These are phyloP conservation scores for Candida freyschussii DNA, from an alignment of 1,139 yeast genomes.

Conservation along the genomic window DNA sequence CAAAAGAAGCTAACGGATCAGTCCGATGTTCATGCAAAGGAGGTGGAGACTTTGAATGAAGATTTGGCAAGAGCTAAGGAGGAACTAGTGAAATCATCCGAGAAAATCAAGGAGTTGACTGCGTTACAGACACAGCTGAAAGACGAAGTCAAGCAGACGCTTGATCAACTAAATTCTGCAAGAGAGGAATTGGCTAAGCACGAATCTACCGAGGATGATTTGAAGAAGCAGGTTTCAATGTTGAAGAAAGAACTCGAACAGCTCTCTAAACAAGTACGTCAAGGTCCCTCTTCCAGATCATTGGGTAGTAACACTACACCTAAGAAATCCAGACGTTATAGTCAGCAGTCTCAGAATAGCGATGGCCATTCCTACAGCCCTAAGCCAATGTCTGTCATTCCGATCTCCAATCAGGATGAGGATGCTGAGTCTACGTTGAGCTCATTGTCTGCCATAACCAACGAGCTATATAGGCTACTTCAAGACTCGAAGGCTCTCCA, in stretches of 20 bases:
- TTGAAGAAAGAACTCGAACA: conserved; percentile 34
- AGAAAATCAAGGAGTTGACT: conserved; percentile 58
- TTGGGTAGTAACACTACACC: conserved; percentile 24
- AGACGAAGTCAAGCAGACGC: conserved; percentile 55
- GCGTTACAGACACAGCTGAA: conserved; percentile 61
- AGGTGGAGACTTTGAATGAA: conserved; percentile 48
- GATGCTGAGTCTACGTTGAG: conserved; percentile 46
- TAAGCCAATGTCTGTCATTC: conserved; percentile 56
- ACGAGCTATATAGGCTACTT: conserved; percentile 64
- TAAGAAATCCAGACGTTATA: conserved; percentile 26
- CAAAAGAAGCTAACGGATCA: conserved; percentile 42
- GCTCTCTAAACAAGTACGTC: conserved; percentile 31
- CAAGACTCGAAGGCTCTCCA: conserved; percentile 79
- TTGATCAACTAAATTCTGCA: conserved; percentile 60
- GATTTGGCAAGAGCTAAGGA: conserved; percentile 54
- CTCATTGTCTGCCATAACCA: conserved; percentile 52
- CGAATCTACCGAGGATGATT: conserved; percentile 61
- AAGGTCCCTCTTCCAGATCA: conserved; percentile 19
- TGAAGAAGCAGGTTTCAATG: conserved; percentile 60
- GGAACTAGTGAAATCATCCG: conserved; percentile 58
- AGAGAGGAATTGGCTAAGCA: conserved; percentile 59
- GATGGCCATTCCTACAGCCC: conserved; percentile 30
- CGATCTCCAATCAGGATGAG: conserved; percentile 44
- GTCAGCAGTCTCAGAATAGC: conserved; percentile 22
- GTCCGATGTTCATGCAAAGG: conserved; percentile 44